Conservation (phyloP, 805 yeast genomes). For the Kazachstania viticola region DNA sequence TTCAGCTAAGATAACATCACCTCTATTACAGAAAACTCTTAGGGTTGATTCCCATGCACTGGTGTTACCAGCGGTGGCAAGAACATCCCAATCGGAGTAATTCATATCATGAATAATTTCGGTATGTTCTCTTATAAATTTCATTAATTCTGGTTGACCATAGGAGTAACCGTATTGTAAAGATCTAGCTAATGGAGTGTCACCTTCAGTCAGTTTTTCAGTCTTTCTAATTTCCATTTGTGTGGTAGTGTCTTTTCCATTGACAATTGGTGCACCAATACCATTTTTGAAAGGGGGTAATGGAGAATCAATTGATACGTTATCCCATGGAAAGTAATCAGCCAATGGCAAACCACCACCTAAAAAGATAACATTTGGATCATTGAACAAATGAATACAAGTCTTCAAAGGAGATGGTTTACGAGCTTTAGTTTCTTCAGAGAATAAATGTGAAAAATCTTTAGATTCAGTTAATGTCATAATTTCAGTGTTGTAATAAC, state of each 20-base stretch:
- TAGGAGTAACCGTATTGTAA: slow-evolving; percentile 83
- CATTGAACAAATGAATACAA: slow-evolving; percentile 65
- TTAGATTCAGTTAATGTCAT: slow-evolving; percentile 37
- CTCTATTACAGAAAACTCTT: slow-evolving; percentile 65
- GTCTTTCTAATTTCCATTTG: slow-evolving; percentile 25
- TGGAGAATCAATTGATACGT: slow-evolving; percentile 58
- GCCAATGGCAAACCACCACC: slow-evolving; percentile 95
- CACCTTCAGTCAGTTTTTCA: slow-evolving; percentile 37
- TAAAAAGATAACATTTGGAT: slow-evolving; percentile 71
- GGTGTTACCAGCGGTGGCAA: slow-evolving; percentile 78
- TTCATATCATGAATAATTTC: slow-evolving; percentile 33
- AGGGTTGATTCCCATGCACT: slow-evolving; percentile 77
- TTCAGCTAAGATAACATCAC: slow-evolving; percentile 77
- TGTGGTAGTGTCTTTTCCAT: slow-evolving; percentile 18
- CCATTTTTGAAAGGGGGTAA: slow-evolving; percentile 72
- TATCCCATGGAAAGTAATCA: slow-evolving; percentile 87
- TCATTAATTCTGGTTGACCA: slow-evolving; percentile 63
- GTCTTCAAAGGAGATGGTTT: slow-evolving; percentile 69
- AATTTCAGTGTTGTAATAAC: too few relatives aligned
- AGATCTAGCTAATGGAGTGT: slow-evolving; percentile 70
- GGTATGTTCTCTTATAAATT: slow-evolving; percentile 70
- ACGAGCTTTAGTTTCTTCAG: slow-evolving; percentile 70
- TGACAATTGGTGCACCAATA: slow-evolving; percentile 45
- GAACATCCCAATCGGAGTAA: slow-evolving; percentile 60
- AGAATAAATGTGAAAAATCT: slow-evolving; percentile 64